These are phyloP conservation scores for Fraxinus cuspidata DNA, from an alignment of 257 asterid genomes.

Conservation along the genomic window DNA sequence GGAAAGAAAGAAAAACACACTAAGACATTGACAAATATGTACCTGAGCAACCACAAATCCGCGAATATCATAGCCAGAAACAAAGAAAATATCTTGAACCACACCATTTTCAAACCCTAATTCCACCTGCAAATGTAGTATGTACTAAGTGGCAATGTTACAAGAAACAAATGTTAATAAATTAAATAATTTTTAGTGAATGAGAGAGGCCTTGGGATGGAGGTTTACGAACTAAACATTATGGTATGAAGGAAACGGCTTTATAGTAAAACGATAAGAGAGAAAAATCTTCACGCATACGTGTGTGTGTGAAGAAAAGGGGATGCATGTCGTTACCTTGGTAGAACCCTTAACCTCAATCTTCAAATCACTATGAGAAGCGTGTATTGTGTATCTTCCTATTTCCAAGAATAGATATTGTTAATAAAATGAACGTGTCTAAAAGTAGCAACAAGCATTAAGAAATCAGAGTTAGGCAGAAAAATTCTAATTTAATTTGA, in stretches of 20 bases:
- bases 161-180: constrained; percentile 10
- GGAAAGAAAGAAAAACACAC: constrained; percentile 6
- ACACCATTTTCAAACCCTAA: constrained; percentile 68
- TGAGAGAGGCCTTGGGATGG: not conserved
- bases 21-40: constrained; percentile 15
- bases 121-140: constrained; percentile 63
- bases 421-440: constrained; percentile 15
- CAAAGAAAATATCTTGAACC: constrained; percentile 72
- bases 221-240: constrained; percentile 1
- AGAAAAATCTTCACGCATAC: not conserved
- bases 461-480: constrained; percentile 10
- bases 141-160: constrained; percentile 14
- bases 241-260: constrained; percentile 17
- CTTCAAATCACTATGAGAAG: constrained; percentile 71
- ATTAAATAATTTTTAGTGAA: not conserved
- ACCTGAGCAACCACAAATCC: constrained; percentile 98
- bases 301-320: not conserved
- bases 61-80: constrained; percentile 78
- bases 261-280: not conserved
- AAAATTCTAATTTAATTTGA: constrained; percentile 8
- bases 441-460: constrained; percentile 17
- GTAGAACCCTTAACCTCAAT: constrained; percentile 75
- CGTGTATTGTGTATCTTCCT: constrained; percentile 79
- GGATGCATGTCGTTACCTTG: constrained; percentile 52
- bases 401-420: constrained; percentile 31